Conservation (phyloP, 1,284 basidiomycete genomes). For the Vanrija humicola region DNA sequence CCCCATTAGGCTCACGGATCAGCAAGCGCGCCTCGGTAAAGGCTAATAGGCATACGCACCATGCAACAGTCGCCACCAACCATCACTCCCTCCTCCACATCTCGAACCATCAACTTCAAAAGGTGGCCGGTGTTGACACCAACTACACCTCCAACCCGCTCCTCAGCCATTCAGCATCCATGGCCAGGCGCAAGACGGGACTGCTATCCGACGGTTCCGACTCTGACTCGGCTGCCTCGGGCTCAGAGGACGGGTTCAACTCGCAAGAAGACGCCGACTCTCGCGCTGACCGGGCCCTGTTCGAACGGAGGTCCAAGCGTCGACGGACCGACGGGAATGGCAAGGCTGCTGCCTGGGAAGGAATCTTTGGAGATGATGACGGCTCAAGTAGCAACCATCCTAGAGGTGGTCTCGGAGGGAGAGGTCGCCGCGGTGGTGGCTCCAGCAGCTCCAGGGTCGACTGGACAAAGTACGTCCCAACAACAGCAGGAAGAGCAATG, state of each 20-base stretch:
- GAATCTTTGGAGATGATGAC: constrained; percentile 71
- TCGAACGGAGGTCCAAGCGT: constrained; percentile 67
- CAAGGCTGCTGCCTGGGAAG: constrained; percentile 75
- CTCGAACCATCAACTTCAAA: no score
- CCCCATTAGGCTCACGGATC: no score
- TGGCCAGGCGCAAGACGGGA: constrained; percentile 76
- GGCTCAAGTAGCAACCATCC: constrained; percentile 40
- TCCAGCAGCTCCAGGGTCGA: constrained; percentile 61
- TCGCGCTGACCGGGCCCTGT: constrained; percentile 70
- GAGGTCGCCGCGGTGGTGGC: constrained; percentile 34
- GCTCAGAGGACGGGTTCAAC: constrained; percentile 54
- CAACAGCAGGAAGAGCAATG: background rate
- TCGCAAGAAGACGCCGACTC: constrained; percentile 60
- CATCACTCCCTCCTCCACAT: no score
- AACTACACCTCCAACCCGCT: no score
- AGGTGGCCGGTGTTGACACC: no score
- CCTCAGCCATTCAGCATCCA: constrained; percentile 36
- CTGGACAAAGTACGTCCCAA: constrained; percentile 56
- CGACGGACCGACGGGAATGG: constrained; percentile 59
- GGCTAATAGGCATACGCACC: no score
- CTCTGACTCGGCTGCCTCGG: constrained; percentile 59
- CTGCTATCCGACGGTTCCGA: constrained; percentile 71
- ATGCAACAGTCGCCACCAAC: no score
- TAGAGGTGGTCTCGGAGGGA: constrained; percentile 17
- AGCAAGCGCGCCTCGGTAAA: no score